Conservation (phyloP, 306 rosid genomes). For the Casuarina glauca region DNA sequence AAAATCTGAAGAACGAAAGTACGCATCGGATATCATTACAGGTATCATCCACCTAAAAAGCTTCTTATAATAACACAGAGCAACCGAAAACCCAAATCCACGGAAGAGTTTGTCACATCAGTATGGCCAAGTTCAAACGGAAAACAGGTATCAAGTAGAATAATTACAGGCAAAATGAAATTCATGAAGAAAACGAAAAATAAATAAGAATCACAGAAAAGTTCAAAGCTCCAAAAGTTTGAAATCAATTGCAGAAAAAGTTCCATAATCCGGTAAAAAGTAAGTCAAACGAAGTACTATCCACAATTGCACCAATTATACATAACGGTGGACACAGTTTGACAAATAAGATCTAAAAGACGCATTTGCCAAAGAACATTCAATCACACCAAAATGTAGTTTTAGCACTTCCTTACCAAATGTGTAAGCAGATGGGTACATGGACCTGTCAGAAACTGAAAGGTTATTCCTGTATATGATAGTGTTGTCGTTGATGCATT, state of each 20-base stretch:
- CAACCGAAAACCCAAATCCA: background rate
- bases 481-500: conserved; percentile 80
- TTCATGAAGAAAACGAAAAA: background rate
- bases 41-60: conserved; percentile 13
- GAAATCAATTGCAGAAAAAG: conserved; percentile 23
- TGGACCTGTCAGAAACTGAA: conserved; percentile 90
- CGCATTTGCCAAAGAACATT: conserved; percentile 13
- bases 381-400: background rate
- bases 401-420: conserved; percentile 65
- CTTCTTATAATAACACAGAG: conserved; percentile 12
- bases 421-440: conserved; percentile 90
- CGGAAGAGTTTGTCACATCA: background rate
- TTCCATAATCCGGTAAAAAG: conserved; percentile 2
- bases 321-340: conserved; percentile 7
- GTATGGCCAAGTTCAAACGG: background rate
- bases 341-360: conserved; percentile 9
- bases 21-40: conserved; percentile 12
- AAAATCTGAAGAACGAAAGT: conserved; percentile 21
- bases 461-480: conserved; percentile 79
- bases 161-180: background rate
- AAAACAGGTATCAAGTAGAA: background rate
- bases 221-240: conserved; percentile 5
- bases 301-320: conserved; percentile 14
- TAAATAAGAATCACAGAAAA: conserved; percentile 8
- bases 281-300: background rate